A percentile compares a stretch with the other conserved stretches of the same genome.
Evolutionary conservation across 257 asterid genomes (phyloP).

Genomic region (Haberlea rhodopensis): DNA sequence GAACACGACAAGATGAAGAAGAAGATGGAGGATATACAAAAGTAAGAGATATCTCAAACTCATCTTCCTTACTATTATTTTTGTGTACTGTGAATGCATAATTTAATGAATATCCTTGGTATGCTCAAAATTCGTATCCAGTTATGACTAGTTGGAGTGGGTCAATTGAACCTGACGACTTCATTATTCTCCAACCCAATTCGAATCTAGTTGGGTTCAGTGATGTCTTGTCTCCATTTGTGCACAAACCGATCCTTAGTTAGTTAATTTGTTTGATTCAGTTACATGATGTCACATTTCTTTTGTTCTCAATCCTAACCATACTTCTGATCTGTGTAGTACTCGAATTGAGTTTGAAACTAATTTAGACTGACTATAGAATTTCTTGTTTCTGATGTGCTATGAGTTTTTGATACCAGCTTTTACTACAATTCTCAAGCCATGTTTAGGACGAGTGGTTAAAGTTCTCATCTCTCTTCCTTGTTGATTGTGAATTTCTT

Average conservation of each 20-base stretch:
- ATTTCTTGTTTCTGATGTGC: background rate
- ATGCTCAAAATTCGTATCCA: background rate
- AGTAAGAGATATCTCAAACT: constrained; percentile 41
- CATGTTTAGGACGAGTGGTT: background rate
- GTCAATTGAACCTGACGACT: background rate
- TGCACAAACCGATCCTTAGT: background rate
- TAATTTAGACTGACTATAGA: background rate
- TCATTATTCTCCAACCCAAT: background rate
- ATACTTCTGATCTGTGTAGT: background rate
- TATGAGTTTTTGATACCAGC: background rate
- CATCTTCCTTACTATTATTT: constrained; percentile 10
- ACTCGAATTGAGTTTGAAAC: background rate
- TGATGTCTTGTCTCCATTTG: background rate
- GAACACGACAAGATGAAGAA: constrained; percentile 75
- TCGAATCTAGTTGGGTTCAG: background rate
- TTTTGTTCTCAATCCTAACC: background rate
- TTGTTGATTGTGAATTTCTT: constrained; percentile 1
- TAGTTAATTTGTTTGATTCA: background rate
- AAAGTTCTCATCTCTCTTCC: background rate
- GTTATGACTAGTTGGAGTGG: background rate
- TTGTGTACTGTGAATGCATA: background rate
- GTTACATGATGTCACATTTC: background rate
- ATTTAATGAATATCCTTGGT: background rate
- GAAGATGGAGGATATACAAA: constrained; percentile 72
- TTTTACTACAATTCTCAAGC: background rate